Evolutionary conservation across 441 rosid genomes (phyloP), one percentile per base, ranked within the genome.

Genomic region (Mallotus repandus): DNA sequence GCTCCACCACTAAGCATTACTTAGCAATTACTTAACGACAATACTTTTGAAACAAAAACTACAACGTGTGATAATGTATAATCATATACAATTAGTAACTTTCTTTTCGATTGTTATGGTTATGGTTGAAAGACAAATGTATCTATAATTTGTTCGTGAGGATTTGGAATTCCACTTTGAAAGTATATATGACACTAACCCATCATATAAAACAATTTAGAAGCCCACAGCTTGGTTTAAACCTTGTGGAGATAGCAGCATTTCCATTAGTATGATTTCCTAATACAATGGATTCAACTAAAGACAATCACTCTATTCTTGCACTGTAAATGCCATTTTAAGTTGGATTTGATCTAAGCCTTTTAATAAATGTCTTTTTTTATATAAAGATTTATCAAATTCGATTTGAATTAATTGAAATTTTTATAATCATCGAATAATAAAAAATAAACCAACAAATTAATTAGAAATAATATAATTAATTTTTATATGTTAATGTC

Each of bases 161-260:
- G 55, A 18, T 43, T 61, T 22, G 64, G 46, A 73, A 29, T 29
- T 73, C 70, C 63, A 56, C 73, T 56, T 43, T 56, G 64, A 43
- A 56, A 45, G 53, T 10, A 64, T 4, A 43, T 4, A 59, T 29
- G 32, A 29, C 11, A 21, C 62, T 3, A 58, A 59, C 43, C 14
- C 18, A 56, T 43, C 41, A 69, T 11, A 0, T n/a, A 38, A 19
- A 2, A 7, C 5, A 64, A 15, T n/a, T 5, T 35, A 61, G 10
- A 43, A 29, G 32, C 76, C 76, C 76, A 73, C 65, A 56, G 48
- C 35, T 65, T 65, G 64, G 4, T 7, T 7, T 46, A 73, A 46
- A 65, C 76, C 46, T 56, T 5, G 38, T n/a, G 76, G 58, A 56
- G 54, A 25, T 7, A 9, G 14, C 41, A 18, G 3, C 16, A 32